Conservation (phyloP, 1,284 basidiomycete genomes). For the Xerocomus amazonicus region DNA sequence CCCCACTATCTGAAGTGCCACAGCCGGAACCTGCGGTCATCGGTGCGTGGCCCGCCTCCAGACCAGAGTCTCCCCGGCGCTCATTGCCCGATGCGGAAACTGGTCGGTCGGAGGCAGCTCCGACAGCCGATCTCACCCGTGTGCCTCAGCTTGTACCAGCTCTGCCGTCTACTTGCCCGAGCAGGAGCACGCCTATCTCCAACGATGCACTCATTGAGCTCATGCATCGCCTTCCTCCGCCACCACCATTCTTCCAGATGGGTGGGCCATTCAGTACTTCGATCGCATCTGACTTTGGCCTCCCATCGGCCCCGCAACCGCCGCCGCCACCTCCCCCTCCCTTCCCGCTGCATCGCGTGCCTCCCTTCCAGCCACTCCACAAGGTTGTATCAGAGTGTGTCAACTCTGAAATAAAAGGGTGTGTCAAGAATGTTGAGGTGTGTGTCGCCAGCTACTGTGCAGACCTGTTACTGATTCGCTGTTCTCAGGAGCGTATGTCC, state of each 20-base stretch:
- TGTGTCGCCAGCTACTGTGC: neutral
- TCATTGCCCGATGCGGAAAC: constrained; percentile 14
- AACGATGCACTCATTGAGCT: constrained; percentile 13
- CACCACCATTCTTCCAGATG: constrained; percentile 17
- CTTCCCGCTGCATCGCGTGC: constrained; percentile 7
- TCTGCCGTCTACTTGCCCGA: constrained; percentile 1
- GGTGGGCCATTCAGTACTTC: constrained; percentile 24
- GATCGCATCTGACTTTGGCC: constrained; percentile 21
- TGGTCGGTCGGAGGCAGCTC: constrained; percentile 7
- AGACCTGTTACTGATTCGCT: constrained; percentile 1
- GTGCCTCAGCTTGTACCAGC: neutral
- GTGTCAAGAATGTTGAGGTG: constrained; percentile 25
- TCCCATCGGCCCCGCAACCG: constrained; percentile 16
- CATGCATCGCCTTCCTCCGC: constrained; percentile 22
- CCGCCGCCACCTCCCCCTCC: constrained; percentile 1
- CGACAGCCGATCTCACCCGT: constrained; percentile 1
- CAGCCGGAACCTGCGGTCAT: constrained; percentile 30
- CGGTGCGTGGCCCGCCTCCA: constrained; percentile 35
- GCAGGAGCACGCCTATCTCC: constrained; percentile 5
- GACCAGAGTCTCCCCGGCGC: constrained; percentile 24
- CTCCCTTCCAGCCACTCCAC: constrained; percentile 15
- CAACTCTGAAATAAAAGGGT: constrained; percentile 22
- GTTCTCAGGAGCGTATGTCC: constrained; percentile 24
- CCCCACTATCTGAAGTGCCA: constrained; percentile 15
- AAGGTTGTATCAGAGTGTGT: constrained; percentile 20